A percentile compares a stretch with the other conserved stretches of the same genome.
These are phyloP conservation scores for Amaranthus cruentus DNA, from an alignment of 148 eudicot genomes.

Conservation along the genomic window DNA sequence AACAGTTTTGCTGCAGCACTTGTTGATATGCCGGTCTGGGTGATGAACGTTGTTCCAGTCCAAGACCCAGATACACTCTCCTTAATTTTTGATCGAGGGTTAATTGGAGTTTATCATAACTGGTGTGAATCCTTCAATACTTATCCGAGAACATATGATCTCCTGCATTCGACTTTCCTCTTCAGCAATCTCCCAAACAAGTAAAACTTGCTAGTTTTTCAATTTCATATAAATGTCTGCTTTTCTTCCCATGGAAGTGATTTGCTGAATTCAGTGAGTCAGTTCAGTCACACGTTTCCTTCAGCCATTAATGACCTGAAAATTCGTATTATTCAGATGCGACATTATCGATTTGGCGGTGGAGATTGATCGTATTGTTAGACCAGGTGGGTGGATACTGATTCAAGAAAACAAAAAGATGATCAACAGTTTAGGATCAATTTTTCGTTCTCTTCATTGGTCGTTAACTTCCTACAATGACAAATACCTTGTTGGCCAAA, in stretches of 20 bases:
- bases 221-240: neutral
- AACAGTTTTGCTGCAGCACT: conserved; percentile 88
- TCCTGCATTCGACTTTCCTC: conserved; percentile 77
- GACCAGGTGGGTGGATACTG: conserved; percentile 71
- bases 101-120: conserved; percentile 88
- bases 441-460: conserved; percentile 83
- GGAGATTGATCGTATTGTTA: conserved; percentile 81
- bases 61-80: conserved; percentile 70
- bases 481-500: conserved; percentile 65
- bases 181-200: conserved; percentile 66
- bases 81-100: conserved; percentile 80
- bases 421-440: conserved; percentile 41
- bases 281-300: neutral
- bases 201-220: conserved; percentile 26
- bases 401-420: conserved; percentile 54
- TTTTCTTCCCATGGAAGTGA: neutral
- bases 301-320: conserved; percentile 2
- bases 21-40: conserved; percentile 68
- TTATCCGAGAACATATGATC: conserved; percentile 87
- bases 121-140: conserved; percentile 98
- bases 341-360: conserved; percentile 56
- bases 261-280: neutral
- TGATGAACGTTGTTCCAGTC: conserved; percentile 88
- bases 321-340: conserved; percentile 43
- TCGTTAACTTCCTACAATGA: conserved; percentile 43